These are phyloP conservation scores for Wallacemonas rigidus DNA, from an alignment of 208 protist genomes.

Conservation along the genomic window DNA sequence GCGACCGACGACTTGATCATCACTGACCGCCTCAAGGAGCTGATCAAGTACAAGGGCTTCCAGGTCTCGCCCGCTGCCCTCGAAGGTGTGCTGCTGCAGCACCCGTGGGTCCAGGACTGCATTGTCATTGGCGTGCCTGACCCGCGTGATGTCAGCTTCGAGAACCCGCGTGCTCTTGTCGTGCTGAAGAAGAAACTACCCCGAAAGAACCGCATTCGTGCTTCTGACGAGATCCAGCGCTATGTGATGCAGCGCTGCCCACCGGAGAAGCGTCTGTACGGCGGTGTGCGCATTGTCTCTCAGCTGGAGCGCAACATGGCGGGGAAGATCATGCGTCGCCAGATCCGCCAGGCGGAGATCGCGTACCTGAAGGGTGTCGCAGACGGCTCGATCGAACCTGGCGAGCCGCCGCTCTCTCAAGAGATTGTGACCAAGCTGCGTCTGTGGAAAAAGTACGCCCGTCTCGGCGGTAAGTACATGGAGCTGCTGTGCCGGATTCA, in stretches of 20 bases:
- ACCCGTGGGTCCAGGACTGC: slow-evolving; percentile 66
- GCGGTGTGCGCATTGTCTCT: slow-evolving; percentile 60
- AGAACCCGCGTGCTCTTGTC: slow-evolving; percentile 78
- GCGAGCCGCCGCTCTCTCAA: background rate
- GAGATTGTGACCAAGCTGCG: background rate
- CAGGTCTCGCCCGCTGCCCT: slow-evolving; percentile 86
- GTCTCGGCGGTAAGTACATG: slow-evolving; percentile 1
- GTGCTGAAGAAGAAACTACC: slow-evolving; percentile 38
- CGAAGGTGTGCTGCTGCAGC: slow-evolving; percentile 61
- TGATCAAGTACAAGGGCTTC: slow-evolving; percentile 93
- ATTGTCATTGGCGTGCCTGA: slow-evolving; percentile 72
- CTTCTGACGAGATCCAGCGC: slow-evolving; percentile 42
- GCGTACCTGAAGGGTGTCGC: slow-evolving; percentile 29
- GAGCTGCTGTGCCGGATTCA: slow-evolving; percentile 17
- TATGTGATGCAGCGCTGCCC: slow-evolving; percentile 43
- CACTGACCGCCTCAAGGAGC: slow-evolving; percentile 83
- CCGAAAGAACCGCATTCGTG: slow-evolving; percentile 38
- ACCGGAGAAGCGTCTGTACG: slow-evolving; percentile 76
- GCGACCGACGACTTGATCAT: slow-evolving; percentile 41
- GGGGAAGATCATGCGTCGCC: slow-evolving; percentile 82
- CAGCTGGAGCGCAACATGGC: slow-evolving; percentile 60
- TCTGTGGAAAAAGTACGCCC: slow-evolving; percentile 4
- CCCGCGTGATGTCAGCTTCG: slow-evolving; percentile 40
- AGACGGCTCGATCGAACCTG: slow-evolving; percentile 3
- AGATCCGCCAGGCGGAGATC: slow-evolving; percentile 35